These are phyloP conservation scores for Lactarius pseudohatsudake DNA, from an alignment of 768 basidiomycete species.

Conservation along the genomic window DNA sequence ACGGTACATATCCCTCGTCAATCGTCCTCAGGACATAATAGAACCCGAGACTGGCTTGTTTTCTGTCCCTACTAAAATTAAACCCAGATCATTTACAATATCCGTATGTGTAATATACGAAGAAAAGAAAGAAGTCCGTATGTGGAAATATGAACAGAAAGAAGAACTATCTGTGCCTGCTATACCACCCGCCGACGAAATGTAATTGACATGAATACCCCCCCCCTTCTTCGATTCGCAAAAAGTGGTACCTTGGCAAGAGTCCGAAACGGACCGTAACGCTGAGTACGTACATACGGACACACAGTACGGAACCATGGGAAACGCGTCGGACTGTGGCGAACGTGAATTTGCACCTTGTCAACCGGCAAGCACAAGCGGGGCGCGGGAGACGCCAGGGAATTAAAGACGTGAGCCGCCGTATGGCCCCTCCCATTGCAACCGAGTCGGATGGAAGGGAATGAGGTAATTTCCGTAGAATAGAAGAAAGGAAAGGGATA, in stretches of 20 bases:
- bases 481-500: conserved; percentile 1
- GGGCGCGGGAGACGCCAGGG: neutral
- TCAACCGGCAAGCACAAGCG: conserved; percentile 10
- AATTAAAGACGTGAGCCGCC: conserved; percentile 1
- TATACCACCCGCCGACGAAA: too few species aligned
- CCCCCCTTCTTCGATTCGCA: neutral
- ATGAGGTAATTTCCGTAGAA: conserved; percentile 10
- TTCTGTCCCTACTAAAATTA: too few species aligned
- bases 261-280: neutral
- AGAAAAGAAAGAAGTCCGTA: too few species aligned
- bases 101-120: too few species aligned
- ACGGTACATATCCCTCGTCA: too few species aligned
- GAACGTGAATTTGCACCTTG: neutral
- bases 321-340: neutral
- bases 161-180: too few species aligned
- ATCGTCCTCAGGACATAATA: too few species aligned
- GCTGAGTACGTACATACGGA: neutral
- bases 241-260: neutral
- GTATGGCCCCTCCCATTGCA: conserved; percentile 1
- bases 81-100: too few species aligned
- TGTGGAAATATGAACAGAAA: too few species aligned
- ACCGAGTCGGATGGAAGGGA: neutral
- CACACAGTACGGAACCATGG: neutral
- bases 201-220: neutral
- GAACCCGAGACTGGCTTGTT: too few species aligned